Evolutionary conservation across 2,329 filamentous ascomycete genomes (phyloP), one percentile per base, ranked within the genome.

Genomic region (Stagonosporopsis vannaccii): DNA sequence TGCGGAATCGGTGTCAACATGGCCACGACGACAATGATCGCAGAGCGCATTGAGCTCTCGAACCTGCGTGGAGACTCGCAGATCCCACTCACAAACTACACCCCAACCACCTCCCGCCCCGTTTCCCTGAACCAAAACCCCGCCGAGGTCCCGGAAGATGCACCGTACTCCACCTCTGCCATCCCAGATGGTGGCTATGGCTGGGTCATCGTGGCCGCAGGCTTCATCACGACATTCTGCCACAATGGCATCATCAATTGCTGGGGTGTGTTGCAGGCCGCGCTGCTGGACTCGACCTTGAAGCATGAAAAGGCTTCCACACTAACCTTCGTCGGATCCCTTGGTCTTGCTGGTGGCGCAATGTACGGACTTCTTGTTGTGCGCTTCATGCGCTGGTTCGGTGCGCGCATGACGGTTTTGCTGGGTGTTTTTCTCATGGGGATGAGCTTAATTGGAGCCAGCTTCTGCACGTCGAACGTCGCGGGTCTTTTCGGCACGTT

Each of bases 261-360:
- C 56, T 88, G 85, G 85, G 86, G 86, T 26, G 79, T 88, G 1
- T 75, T 87, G 44, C 86, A 88, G 70, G 78, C 79, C 3, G 84
- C 80, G 0, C 79, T 88, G 0, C 80, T 86, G 4, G 72, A 81
- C 33, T 71, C 80, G 15, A 75, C 76, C 0, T 72, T 86, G 1
- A 78, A 79, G 1, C 15, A 52, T 4, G 54, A 58, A 17, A 78
- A 78, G 0, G 76, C 84, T 0, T 80, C 81, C 0, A 85, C 82
- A 1, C 72, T 88, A 19, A 81, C 84, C 0, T 88, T 87, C 59
- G 82, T 88, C 2, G 85, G 85, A 4, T 84, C 82, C 0, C 65
- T 87, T 7, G 76, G 78, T 9, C 74, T 81, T 2, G 80, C 82
- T 1, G 77, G 81, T 49, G 81, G 84, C 25, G 81, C 82, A 0